Evolutionary conservation across 2,329 filamentous ascomycete genomes (phyloP), one percentile per base, ranked within the genome.

Genomic region (Colletotrichum falcatum): DNA sequence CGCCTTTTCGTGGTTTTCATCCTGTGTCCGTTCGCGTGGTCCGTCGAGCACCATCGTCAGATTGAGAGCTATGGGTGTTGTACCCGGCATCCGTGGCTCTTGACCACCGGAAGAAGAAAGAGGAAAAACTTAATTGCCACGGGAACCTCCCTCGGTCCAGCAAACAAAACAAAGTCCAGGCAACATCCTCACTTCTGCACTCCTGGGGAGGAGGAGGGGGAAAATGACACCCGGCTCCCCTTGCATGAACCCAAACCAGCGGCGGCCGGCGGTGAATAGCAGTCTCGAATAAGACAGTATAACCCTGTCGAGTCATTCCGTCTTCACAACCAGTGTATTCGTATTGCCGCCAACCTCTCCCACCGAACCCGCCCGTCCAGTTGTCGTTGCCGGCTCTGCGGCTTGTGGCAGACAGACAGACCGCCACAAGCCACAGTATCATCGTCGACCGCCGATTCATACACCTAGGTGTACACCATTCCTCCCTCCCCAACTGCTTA

Each of bases 281-380:
- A 59, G 59, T 33, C 33, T 66, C 12, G 20, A 37, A 59, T 63
- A 55, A 62, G 64, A 60, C 68, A 59, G 30, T 58, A 20, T 30
- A 63, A 60, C 64, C 68, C 64, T 68, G 64, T 60, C 64, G 28
- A 54, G 68, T 71, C 68, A 63, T 71, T 65, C 59, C 64, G 68
- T 63, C 46, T 67, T 37, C 44, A 44, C 49, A 66, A 28, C 49
- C 44, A 37, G 30, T 30, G 30, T 37, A 37, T 35, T 35, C 8
- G 6, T 35, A 35, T 35, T 35, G 6, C 33, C 26, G 26, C 56
- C 20, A 58, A 16, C 12, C 5, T 20, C 65, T 33, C 33, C 23
- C 35, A 16, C 23, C 23, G 18, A n/a, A 23, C n/a, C 37, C 42
- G 46, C 20, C 39, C 56, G 28, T 33, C 61, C 46, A n/a, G 53